These are phyloP conservation scores for Petunia axillaris DNA, from an alignment of 257 asterid genomes.

Conservation along the genomic window DNA sequence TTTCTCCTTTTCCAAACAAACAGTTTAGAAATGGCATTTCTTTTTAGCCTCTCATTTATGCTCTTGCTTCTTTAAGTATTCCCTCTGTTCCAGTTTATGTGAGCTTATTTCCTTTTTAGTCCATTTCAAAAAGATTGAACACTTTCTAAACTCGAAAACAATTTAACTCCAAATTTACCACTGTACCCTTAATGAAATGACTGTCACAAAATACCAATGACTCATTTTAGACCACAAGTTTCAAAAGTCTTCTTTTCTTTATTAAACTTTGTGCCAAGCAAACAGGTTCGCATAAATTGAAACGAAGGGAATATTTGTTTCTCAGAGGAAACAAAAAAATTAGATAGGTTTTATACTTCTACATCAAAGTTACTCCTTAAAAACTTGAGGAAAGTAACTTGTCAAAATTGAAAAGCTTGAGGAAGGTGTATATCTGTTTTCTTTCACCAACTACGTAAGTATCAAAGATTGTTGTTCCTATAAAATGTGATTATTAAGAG, in stretches of 20 bases:
- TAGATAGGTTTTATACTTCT: background rate
- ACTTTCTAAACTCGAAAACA: too few relatives aligned
- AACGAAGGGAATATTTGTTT: background rate
- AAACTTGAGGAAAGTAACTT: background rate
- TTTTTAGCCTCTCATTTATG: background rate
- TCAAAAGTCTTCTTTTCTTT: too few relatives aligned
- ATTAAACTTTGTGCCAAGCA: too few relatives aligned
- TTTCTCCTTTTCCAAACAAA: background rate
- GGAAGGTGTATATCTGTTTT: slow-evolving; percentile 14
- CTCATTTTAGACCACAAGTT: too few relatives aligned
- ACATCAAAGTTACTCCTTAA: background rate
- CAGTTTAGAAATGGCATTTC: background rate
- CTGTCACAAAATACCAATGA: too few relatives aligned
- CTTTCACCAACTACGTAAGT: background rate
- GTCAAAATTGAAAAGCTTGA: background rate
- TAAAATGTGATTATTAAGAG: background rate
- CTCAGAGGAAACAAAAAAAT: background rate
- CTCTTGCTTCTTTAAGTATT: background rate
- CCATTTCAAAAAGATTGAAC: too few relatives aligned
- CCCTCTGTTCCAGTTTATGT: too few relatives aligned
- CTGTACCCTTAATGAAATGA: too few relatives aligned
- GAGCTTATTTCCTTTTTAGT: too few relatives aligned
- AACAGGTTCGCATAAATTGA: too few relatives aligned
- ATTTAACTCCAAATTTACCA: too few relatives aligned
- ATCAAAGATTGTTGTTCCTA: background rate